phyloP scores from a whole-genome alignment of 2,329 filamentous ascomycete species.

The Diaporthe ampelina region DNA sequence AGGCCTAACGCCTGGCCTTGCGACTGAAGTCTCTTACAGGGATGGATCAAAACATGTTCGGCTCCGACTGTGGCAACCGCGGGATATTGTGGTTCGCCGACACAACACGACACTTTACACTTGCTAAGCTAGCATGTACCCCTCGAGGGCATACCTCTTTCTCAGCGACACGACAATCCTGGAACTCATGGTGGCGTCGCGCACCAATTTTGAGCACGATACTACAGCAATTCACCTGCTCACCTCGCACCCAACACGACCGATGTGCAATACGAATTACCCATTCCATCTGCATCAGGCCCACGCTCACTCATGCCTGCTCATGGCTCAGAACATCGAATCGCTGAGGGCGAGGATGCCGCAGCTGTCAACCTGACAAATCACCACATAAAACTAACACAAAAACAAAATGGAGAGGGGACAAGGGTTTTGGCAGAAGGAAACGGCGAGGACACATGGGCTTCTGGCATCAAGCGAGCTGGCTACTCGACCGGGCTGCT shows the following conservation, averaged over 20 bases:
- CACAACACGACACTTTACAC: not conserved
- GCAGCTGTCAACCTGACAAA: not conserved
- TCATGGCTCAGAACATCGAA: not conserved
- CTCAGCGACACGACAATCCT: conserved; percentile 29
- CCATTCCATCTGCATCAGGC: not conserved
- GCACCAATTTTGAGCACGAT: conserved; percentile 21
- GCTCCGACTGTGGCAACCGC: not conserved
- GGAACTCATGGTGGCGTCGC: conserved; percentile 26
- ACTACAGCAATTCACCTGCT: not conserved
- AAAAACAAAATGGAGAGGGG: conserved; percentile 15
- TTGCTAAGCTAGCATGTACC: not conserved
- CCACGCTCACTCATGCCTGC: not conserved
- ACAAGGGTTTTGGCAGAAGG: conserved; percentile 2
- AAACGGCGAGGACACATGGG: not conserved
- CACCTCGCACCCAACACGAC: not conserved
- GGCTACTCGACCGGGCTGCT: not conserved
- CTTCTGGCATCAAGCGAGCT: conserved; percentile 11
- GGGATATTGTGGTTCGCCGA: not conserved
- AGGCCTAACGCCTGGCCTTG: conserved; percentile 8
- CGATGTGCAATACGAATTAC: not conserved
- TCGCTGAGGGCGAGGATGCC: not conserved
- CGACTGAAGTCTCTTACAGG: conserved; percentile 12
- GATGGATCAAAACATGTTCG: too few species aligned
- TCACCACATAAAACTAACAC: conserved; percentile 2
- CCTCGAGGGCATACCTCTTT: conserved; percentile 2